Base-by-base conservation (phyloP, 495 filamentous ascomycete species). In the Aspergillus panamensis region DNA sequence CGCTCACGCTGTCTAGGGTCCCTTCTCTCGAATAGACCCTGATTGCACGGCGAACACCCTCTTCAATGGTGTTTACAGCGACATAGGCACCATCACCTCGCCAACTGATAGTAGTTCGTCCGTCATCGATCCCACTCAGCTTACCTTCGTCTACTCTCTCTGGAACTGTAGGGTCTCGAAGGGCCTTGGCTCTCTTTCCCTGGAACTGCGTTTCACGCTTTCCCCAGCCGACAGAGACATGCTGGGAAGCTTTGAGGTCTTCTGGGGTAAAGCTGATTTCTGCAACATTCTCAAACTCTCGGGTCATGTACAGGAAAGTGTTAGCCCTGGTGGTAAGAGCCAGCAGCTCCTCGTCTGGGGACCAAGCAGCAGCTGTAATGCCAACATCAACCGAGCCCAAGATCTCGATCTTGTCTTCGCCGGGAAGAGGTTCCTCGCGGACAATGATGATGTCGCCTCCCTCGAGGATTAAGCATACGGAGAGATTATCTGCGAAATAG, bases 201-300 rank as follows among this genome's bases (percentile, higher is more conserved):
- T 96, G 88, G 66, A 98, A 98, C 73, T 98, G 94, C 6, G 94
- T 98, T 72, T 98, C 94, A 67, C 87, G 86, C 77, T 97, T 97
- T 59, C 94, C 94, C 94, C 94, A 98, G 51, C 94, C 94, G 20
- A 98, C 94, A 17, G 92, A 96, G 43, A 98, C 94, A 82, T 98
- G 94, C 69, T 89, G 91, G 1, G 94, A 97, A 1, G 84, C 81
- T 65, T 91, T 86, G 53, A 96, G 76, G 71, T 98, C 94, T 21
- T 91, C 87, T 4, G 74, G 64, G 4, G 81, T 80, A 62, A 96
- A 85, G 12, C 78, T 78, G 57, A 89, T 80, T 64, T 89, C 86
- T 7, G 84, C 79, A 53, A 95, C 82, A 63, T 86, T 86, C 65
- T 97, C 93, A 62, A 96, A 96, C 42, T 86, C 84, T 58, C 92